Base-by-base conservation (phyloP, 345 rosid species). In the Murraya koenigii region DNA sequence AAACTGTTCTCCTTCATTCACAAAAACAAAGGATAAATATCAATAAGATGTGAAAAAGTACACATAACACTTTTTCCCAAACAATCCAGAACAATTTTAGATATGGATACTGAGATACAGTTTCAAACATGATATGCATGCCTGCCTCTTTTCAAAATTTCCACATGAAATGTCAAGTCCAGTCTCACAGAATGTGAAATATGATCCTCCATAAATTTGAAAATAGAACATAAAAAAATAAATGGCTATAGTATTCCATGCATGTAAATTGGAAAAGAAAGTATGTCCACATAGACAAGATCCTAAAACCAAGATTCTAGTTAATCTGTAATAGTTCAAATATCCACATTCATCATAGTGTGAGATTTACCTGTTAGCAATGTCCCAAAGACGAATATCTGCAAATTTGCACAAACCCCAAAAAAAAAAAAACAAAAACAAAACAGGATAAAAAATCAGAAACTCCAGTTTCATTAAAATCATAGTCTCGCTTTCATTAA, bases 341-440 rank as follows among this genome's bases (percentile, higher is more conserved):
- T 39, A 11, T 15, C 65, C 2, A 9, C 59, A 52, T 13, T 56
- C 49, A 75, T 28, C 11, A 15, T 39, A 22, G n/a, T 47, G 68
- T 17, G 32, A 60, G 26, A 72, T 76, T 75, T 82, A 94, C 99
- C 97, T 91, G 72, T 94, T 82, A 80, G 97, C 96, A 6, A 96
- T 80, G 83, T 94, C 99, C 97, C 99, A 96, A 59, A 96, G 92
- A 39, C 97, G 97, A 78, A 94, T 91, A 90, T 96, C 99, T 96
- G 91, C 80, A 85, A 65, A 71, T 8, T 23, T 75, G 33, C 35
- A 44, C 54, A 68, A 68, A 49, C 20, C 75, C 70, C 49, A 20
- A 70, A 76, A 55, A 69, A 44, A 30, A 14, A 39, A 59, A 80
- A 1, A 4, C 7, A 35, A 47, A 30, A 59, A n/a, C 14, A 4